Evolutionary conservation across 164 flowering plant genomes (phyloP), one percentile per base, ranked within the genome.

Genomic region (Tetracentron sinense): DNA sequence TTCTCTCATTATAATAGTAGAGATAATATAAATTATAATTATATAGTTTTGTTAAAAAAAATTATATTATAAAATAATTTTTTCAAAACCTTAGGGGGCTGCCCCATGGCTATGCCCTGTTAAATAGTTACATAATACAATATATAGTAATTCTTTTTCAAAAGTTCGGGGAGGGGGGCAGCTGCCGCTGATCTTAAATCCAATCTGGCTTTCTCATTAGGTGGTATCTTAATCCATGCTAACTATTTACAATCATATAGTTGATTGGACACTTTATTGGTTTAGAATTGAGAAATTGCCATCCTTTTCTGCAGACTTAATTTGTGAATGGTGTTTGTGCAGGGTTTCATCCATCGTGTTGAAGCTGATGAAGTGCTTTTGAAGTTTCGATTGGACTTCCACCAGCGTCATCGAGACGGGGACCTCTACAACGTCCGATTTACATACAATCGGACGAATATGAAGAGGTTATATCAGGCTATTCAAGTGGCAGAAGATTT

Each of bases 341-440:
- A 92, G 98, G 98, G 98, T 38, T 77, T 20, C 62, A 74, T 92
- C 7, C 81, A 84, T 63, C 85, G 91, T n/a, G 92, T 92, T 23
- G 96, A 92, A 68, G 86, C 98, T 61, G 98, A 92, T 71, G 83
- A 85, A 68, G 93, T 92, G 35, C 69, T 68, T 49, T 61, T 92
- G 72, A 76, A 60, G 60, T 88, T 92, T 73, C 78, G 62, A 11
- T 47, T 65, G 29, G 89, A 81, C 6, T 82, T 92, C 63, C 90
- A 86, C 68, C 6, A 1, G 0, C 14, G 1, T 56, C 91, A 88
- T 67, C 50, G 54, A 30, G 71, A 75, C 48, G 72, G 61, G 2
- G 56, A 75, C 59, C 64, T 74, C 6, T 92, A 85, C 51, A 74
- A 83, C 69, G 82, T 92, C 14, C 76, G 79, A 20, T 92, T 90